Evolutionary conservation across 768 basidiomycete genomes (phyloP).

Genomic region (Xerocomellus chrysenteron): DNA sequence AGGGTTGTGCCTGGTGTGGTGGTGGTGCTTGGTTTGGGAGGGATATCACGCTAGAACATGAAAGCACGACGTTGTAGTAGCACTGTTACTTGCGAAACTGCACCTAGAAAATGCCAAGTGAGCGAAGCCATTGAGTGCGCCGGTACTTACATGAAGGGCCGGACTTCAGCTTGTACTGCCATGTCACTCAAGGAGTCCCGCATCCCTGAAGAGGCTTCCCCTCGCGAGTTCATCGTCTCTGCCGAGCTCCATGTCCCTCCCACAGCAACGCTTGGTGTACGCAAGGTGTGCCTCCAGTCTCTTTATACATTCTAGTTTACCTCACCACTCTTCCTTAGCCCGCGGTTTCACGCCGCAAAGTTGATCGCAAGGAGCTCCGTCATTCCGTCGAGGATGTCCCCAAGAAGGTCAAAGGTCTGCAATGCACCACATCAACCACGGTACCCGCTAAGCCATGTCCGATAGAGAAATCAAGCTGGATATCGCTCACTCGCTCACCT

Average conservation of each 20-base stretch:
- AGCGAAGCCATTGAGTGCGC: neutral
- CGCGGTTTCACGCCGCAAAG: slow-evolving; percentile 48
- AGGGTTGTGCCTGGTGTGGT: neutral
- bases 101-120: neutral
- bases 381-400: slow-evolving; percentile 42
- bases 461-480: slow-evolving; percentile 74
- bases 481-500: slow-evolving; percentile 52
- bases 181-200: slow-evolving; percentile 15
- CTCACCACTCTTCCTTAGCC: slow-evolving; percentile 36
- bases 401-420: slow-evolving; percentile 61
- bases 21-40: slow-evolving; percentile 4
- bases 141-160: neutral
- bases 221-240: slow-evolving; percentile 57
- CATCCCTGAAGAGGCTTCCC: slow-evolving; percentile 8
- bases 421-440: neutral
- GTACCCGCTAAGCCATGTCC: neutral
- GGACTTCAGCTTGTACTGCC: neutral
- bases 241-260: slow-evolving; percentile 63
- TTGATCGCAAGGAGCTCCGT: slow-evolving; percentile 48
- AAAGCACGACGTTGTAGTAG: slow-evolving; percentile 7
- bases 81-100: neutral
- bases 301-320: neutral
- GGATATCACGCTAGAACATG: neutral
- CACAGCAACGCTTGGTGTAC: slow-evolving; percentile 46
- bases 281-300: slow-evolving; percentile 49